Base-by-base conservation (phyloP, 2,329 filamentous ascomycete genomes). In the Hirsutella minnesotensis region DNA sequence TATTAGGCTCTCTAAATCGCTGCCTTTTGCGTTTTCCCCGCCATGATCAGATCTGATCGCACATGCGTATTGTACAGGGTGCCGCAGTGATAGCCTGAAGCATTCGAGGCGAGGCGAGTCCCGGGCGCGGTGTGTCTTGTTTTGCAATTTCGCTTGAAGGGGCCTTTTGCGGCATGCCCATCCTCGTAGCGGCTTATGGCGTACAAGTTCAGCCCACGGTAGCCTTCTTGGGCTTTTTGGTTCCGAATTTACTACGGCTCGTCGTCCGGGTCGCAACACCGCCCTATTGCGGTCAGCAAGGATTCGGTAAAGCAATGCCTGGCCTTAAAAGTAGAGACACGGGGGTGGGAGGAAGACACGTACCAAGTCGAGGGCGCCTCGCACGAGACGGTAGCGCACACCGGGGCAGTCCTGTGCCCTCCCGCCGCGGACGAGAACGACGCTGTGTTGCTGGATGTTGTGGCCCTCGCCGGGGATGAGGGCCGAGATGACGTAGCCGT, bases 381-480 rank as follows among this genome's bases (percentile, higher is more conserved):
- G 73, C 35, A 98, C 86, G 56, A 95, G 69, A 64, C 94, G 87
- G 63, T 98, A 98, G 59, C 89, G 82, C 66, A 98, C 92, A 81
- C 92, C 92, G 47, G 92, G 92, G 69, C 92, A 98, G 80, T 98
- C 92, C 75, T 96, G 92, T 50, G 79, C 81, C 60, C 92, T 75
- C 2, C 92, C 92, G 45, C 92, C 92, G 51, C 92, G 75, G n/a
- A 98, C 89, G 51, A 96, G 72, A 44, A 98, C 92, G 38, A 98
- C 92, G 55, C 85, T 94, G 72, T 98, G 94, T 74, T 96, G 92
- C 73, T 96, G 90, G 51, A 96, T 89, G 65, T 96, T 98, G 68
- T 98, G 92, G 39, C 92, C 90, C 76, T 96, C 90, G 41, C 92
- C 92, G 29, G 89, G 88, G 57, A 98, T 95, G 69, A 95, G 96